Conservation (phyloP, 2,329 filamentous ascomycete species). For the Scedosporium dehoogii region DNA sequence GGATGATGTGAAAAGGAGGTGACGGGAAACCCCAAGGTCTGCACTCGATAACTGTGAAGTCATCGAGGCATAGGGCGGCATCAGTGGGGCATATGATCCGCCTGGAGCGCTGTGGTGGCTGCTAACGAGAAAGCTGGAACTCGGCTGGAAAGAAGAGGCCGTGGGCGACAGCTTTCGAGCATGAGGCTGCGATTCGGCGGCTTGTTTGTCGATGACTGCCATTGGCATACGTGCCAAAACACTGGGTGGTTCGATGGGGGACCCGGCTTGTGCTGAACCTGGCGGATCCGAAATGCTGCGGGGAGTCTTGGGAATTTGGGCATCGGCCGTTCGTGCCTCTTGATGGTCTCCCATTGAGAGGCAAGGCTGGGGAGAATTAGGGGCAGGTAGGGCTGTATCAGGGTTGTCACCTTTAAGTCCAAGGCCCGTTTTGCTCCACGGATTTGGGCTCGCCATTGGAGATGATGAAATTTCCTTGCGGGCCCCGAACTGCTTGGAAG, state of each 20-base stretch:
- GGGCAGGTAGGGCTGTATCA: too few species aligned
- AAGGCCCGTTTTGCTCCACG: too few species aligned
- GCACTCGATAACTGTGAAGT: slow-evolving; percentile 26
- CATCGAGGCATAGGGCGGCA: not conserved
- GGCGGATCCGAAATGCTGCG: not conserved
- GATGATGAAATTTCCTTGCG: too few species aligned
- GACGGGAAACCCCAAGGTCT: slow-evolving; percentile 34
- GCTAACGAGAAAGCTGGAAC: not conserved
- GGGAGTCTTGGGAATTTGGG: not conserved
- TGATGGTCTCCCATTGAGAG: too few species aligned
- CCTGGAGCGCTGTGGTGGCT: not conserved
- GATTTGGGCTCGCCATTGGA: too few species aligned
- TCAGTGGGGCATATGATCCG: not conserved
- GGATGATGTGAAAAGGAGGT: slow-evolving; percentile 29
- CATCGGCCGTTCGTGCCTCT: too few species aligned
- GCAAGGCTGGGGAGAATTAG: too few species aligned
- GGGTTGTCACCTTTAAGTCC: too few species aligned
- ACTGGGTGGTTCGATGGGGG: not conserved
- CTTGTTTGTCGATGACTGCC: not conserved
- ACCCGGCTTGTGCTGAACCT: too few species aligned
- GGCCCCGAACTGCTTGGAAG: too few species aligned
- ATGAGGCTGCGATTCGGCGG: not conserved
- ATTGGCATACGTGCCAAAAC: not conserved
- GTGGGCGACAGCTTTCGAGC: slow-evolving; percentile 50
- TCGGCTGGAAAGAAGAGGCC: slow-evolving; percentile 50